A percentile compares a stretch with the other conserved stretches of the same genome.
These are phyloP conservation scores for Colletotrichum shisoi DNA, from an alignment of 2,329 filamentous ascomycete genomes.

Conservation along the genomic window DNA sequence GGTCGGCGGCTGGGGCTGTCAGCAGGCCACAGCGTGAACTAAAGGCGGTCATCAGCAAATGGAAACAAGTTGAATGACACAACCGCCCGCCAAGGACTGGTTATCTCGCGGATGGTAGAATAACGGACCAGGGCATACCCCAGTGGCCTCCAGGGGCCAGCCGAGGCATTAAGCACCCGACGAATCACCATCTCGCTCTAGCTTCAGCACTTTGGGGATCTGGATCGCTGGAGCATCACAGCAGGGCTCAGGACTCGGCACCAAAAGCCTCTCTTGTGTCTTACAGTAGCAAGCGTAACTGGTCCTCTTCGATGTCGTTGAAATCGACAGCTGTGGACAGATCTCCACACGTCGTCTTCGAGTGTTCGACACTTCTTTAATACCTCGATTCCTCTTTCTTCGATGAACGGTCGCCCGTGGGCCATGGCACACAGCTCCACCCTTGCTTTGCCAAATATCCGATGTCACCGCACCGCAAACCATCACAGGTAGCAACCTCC, in stretches of 20 bases:
- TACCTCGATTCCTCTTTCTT: not conserved
- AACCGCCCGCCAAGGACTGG: constrained; percentile 29
- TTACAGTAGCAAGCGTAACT: not conserved
- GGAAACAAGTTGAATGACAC: constrained; percentile 28
- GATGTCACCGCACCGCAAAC: constrained; percentile 30
- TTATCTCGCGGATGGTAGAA: constrained; percentile 30
- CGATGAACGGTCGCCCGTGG: constrained; percentile 1
- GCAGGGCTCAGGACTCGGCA: not conserved
- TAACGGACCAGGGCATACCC: constrained; percentile 31
- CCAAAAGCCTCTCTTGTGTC: not conserved
- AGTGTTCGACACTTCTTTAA: not conserved
- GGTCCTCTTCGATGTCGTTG: not conserved
- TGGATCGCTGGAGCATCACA: not conserved
- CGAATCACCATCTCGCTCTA: constrained; percentile 19
- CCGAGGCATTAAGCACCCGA: constrained; percentile 14
- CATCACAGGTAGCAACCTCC: constrained; percentile 35
- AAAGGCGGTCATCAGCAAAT: constrained; percentile 12
- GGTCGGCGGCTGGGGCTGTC: not conserved
- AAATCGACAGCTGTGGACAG: not conserved
- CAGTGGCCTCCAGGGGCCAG: constrained; percentile 29
- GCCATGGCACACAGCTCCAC: constrained; percentile 22
- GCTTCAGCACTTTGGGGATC: constrained; percentile 10
- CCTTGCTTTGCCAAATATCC: constrained; percentile 35
- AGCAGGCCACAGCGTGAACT: constrained; percentile 1
- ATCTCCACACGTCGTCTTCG: not conserved